phyloP scores from a whole-genome alignment of 129 eudicot species.

The Sambucus nigra region DNA sequence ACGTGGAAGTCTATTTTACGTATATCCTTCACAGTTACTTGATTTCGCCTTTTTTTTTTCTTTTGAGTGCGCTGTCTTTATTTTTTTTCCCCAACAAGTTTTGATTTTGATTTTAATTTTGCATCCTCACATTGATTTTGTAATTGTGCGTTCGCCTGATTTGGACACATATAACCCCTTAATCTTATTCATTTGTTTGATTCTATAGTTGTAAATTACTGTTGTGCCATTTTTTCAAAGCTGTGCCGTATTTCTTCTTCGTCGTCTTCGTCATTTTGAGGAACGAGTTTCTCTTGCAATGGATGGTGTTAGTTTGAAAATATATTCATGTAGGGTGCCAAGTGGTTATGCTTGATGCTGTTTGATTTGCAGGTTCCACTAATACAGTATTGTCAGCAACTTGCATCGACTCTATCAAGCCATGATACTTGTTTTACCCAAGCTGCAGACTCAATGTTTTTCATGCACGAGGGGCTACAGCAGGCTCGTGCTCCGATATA shows the following conservation, averaged over 20 bases:
- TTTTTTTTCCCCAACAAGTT: too few relatives aligned
- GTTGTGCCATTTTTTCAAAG: not conserved
- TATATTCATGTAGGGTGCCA: not conserved
- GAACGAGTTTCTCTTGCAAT: not conserved
- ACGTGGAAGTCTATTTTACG: not conserved
- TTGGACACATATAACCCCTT: not conserved
- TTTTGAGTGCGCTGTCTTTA: too few relatives aligned
- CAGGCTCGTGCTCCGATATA: slow-evolving; percentile 99
- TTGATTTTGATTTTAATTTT: too few relatives aligned
- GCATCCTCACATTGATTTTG: not conserved
- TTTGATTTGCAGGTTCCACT: slow-evolving; percentile 79
- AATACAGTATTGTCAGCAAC: slow-evolving; percentile 89
- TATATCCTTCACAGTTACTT: not conserved
- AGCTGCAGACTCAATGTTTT: slow-evolving; percentile 95
- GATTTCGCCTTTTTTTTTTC: not conserved
- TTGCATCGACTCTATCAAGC: slow-evolving; percentile 81
- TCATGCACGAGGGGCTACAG: slow-evolving; percentile 96
- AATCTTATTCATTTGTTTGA: not conserved
- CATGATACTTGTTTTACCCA: slow-evolving; percentile 97
- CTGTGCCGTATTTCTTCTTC: not conserved
- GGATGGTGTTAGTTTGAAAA: not conserved
- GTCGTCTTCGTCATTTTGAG: not conserved
- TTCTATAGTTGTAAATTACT: not conserved
- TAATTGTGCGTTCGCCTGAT: not conserved
- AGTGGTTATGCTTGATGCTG: not conserved